Evolutionary conservation across 176 grass and related monocot species (phyloP).

Genomic region (Aegilops sharonensis): DNA sequence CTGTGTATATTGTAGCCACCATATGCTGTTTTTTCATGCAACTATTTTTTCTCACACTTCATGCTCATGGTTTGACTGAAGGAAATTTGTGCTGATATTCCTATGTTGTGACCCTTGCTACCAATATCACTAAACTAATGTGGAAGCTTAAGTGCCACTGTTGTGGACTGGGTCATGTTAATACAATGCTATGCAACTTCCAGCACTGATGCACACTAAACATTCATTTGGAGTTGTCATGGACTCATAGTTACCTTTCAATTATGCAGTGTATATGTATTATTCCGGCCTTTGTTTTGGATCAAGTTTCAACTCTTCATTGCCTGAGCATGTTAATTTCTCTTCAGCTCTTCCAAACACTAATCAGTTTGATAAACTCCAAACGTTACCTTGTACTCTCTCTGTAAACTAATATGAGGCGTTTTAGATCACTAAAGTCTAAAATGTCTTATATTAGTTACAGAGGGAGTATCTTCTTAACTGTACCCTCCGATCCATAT

Average conservation of each 20-base stretch:
- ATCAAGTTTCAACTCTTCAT: background rate
- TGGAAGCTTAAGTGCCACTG: background rate
- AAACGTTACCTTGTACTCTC: background rate
- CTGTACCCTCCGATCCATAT: too few relatives aligned
- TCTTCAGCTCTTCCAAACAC: background rate
- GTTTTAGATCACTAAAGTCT: too few relatives aligned
- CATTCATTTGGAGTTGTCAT: background rate
- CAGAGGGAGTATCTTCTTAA: background rate
- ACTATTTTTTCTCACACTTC: background rate
- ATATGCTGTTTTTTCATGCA: background rate
- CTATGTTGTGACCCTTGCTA: background rate
- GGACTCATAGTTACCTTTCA: background rate
- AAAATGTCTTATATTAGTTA: too few relatives aligned
- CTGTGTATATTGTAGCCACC: background rate
- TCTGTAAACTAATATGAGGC: background rate
- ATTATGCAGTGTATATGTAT: background rate
- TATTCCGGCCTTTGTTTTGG: background rate
- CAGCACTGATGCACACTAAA: background rate
- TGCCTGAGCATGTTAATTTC: background rate
- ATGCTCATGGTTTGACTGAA: conserved; percentile 3
- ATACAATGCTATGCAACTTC: background rate
- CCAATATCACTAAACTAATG: background rate
- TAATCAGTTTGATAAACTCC: background rate
- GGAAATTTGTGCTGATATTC: background rate
- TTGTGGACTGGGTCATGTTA: background rate